Evolutionary conservation across 192 early-diverging fungal species (phyloP), one percentile per base, ranked within the genome.

Genomic region (Gonapodya sp.): DNA sequence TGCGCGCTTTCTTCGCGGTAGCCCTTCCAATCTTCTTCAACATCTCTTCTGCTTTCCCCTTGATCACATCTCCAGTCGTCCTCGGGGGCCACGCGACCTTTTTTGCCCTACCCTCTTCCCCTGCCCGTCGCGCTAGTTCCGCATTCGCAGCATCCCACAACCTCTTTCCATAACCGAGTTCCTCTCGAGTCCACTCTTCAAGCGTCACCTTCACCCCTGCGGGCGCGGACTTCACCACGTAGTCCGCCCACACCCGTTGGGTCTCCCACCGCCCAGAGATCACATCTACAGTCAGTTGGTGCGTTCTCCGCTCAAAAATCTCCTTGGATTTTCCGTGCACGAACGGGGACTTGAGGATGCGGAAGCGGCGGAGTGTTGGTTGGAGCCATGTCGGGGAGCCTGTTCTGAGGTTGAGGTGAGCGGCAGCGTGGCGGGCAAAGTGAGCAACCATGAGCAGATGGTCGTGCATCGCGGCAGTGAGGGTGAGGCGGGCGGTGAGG

Each of bases 251-350:
- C 1, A 72, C 33, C 94, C 92, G 8, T 24, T 64, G 46, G 46
- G 46, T 64, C 46, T 64, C 46, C 46, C 87, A 88, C 78, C 94
- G 87, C 31, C 93, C 86, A 82, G 97, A 95, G 78, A 92, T 90
- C 32, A 97, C 88, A 73, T 94, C 92, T 80, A 99, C 83, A 34
- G 93, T 81, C 33, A 96, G 89, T 86, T 93, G 91, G 84, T 95
- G 91, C 77, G 94, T 96, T 85, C 93, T 93, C 75, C 94, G 89
- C 87, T 98, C 96, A 89, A 99, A 99, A 18, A 95, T 92, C 85
- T 99, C 96, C 88, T 97, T 96, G 34, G 94, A 90, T 86, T 97
- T 96, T 83, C 95, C 97, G 88, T 98, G 92, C 32, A 96, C 92
- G 85, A 99, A 99, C 18, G 97, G 96, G 32, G 95, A 96, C 80